Evolutionary conservation across 202 grass and related monocot genomes (phyloP), one percentile per base, ranked within the genome.

Genomic region (Brachypodium distachyon): DNA sequence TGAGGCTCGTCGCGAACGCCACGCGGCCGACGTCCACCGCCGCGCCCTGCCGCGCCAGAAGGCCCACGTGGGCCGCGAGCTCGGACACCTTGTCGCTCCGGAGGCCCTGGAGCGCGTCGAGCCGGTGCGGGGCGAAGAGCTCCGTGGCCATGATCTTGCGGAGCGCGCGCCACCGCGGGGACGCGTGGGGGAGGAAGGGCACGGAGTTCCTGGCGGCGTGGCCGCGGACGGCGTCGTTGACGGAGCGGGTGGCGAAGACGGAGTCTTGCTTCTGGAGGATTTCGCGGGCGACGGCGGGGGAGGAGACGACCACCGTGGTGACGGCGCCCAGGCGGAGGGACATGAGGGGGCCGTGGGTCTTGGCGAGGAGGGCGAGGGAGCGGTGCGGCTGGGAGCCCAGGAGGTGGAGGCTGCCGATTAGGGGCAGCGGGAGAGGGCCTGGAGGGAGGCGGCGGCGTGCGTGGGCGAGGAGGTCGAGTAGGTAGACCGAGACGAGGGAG

Each of bases 381-480:
- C 80, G 60, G 65, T 94, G 91, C 18, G 87, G 91, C 76, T 74
- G 49, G 38, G 17, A 36, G 41, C 85, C 82, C 3, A 94, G 52
- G 7, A 78, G 47, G 48, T 90, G 66, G 34, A 93, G 75, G 87
- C 67, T 93, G 10, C 87, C 91, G 19, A 94, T 73, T 1, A 94
- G 1, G 0, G 91, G 91, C 4, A 88, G 70, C 8, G 87, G 79
- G 3, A 55, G 56, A 0, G 91, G 91, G 0, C 88, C 88, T 3
- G 91, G 87, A 6, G 87, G 91, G 18, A 90, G 68, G 55, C 68
- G 42, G 23, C 77, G 34, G 5, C 48, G 74, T 22, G 31, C 14
- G 27, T 71, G 22, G 21, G 52, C n/a, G 4, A 59, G 44, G 18
- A 78, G 84, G 21, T 43, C 1, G 38, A 72, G 72, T 28, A 86